Percentiles rank a stretch among this genome's conserved stretches.
These are phyloP conservation scores for Leccinum uliginosum DNA, from an alignment of 768 basidiomycete genomes.

Conservation along the genomic window DNA sequence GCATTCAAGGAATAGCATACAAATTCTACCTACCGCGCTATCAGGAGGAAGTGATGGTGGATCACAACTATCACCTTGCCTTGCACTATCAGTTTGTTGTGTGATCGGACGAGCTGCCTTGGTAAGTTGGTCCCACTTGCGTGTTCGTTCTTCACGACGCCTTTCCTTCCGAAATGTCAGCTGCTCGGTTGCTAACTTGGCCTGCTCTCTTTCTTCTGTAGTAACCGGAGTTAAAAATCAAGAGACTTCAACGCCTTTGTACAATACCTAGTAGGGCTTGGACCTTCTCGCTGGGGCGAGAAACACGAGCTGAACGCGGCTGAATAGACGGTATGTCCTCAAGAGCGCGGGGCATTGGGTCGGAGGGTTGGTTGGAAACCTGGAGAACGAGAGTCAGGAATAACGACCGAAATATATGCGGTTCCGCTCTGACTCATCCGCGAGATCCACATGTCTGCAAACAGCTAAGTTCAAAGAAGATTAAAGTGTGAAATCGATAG, in stretches of 20 bases:
- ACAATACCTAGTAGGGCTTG: neutral
- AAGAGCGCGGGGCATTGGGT: neutral
- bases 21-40: neutral
- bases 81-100: neutral
- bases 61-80: neutral
- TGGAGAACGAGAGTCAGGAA: neutral
- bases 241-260: neutral
- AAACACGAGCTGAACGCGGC: neutral
- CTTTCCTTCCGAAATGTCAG: neutral
- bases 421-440: no score
- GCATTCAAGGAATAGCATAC: neutral
- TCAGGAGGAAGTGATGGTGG: neutral
- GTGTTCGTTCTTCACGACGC: neutral
- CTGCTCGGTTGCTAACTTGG: neutral
- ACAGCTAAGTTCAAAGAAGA: no score
- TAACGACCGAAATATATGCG: neutral
- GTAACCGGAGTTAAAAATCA: neutral
- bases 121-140: neutral
- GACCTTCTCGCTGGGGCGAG: neutral
- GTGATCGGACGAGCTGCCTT: neutral
- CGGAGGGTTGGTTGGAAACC: neutral
- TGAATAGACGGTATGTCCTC: neutral
- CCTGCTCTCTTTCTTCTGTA: neutral
- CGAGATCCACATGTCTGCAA: no score
- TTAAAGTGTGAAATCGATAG: no score